Percentiles rank a stretch among this genome's conserved stretches.
phyloP scores from a whole-genome alignment of 139 green algal genomes.

The Chlorella sp. region DNA sequence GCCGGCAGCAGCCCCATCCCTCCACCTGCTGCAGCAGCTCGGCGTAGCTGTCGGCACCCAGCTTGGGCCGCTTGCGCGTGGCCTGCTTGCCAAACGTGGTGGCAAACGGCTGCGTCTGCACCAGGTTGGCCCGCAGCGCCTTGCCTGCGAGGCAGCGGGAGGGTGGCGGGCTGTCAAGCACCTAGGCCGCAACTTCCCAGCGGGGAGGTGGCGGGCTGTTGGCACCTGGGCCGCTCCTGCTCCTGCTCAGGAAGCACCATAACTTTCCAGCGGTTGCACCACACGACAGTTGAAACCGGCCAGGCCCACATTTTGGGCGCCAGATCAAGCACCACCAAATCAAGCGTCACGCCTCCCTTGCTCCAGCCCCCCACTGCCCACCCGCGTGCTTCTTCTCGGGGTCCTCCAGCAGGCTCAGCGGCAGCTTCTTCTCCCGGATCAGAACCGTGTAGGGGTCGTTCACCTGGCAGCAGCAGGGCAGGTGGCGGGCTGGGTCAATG shows the following conservation, averaged over 20 bases:
- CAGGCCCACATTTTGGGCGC: no score
- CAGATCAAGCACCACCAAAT: no score
- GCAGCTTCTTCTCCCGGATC: conserved; percentile 95
- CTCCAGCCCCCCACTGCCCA: background rate
- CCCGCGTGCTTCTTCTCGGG: conserved; percentile 68
- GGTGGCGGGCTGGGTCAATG: no score
- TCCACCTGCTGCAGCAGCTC: conserved; percentile 65
- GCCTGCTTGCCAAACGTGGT: conserved; percentile 85
- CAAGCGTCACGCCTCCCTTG: background rate
- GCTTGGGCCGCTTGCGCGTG: conserved; percentile 86
- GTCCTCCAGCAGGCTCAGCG: conserved; percentile 89
- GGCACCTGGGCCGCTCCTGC: no score
- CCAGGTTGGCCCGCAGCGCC: conserved; percentile 67
- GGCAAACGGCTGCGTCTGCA: conserved; percentile 86
- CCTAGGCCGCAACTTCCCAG: no score
- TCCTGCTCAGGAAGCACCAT: no score
- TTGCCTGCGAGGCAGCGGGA: conserved; percentile 17
- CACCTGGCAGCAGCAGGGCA: conserved; percentile 32
- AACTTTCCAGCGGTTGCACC: no score
- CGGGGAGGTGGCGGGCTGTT: no score
- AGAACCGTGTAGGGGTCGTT: conserved; percentile 95
- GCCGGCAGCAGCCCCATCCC: background rate
- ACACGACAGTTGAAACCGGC: no score
- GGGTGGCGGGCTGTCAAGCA: background rate
- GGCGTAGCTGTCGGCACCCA: conserved; percentile 73